Percentiles rank a stretch among this genome's conserved stretches.
These are phyloP conservation scores for Thermoascus crustaceus DNA, from an alignment of 2,329 filamentous ascomycete genomes.

Conservation along the genomic window DNA sequence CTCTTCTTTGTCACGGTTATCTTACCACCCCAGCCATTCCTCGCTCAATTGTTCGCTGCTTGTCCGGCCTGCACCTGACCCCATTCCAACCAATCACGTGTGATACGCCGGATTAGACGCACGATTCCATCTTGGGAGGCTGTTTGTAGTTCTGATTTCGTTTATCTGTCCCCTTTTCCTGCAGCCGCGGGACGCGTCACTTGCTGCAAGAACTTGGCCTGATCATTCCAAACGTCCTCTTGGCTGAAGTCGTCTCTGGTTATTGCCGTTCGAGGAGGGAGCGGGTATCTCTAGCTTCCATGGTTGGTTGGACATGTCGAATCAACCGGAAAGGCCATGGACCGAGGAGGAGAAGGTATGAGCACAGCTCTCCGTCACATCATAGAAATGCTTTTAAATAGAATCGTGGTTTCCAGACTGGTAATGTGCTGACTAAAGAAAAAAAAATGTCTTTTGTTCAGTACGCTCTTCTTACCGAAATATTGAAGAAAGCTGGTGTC, in stretches of 20 bases:
- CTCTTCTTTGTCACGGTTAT: slow-evolving; percentile 7
- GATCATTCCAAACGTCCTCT: not conserved
- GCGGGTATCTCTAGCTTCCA: slow-evolving; percentile 19
- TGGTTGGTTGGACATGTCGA: slow-evolving; percentile 37
- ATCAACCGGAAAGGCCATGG: slow-evolving; percentile 35
- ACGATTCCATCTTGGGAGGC: slow-evolving; percentile 24
- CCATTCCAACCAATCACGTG: slow-evolving; percentile 16
- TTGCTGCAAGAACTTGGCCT: no score
- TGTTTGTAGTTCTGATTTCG: slow-evolving; percentile 18
- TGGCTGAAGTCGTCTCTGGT: not conserved
- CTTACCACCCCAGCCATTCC: slow-evolving; percentile 1
- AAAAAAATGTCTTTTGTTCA: slow-evolving; percentile 11
- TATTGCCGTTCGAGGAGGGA: slow-evolving; percentile 1
- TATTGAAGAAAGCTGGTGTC: slow-evolving; percentile 33
- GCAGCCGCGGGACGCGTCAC: slow-evolving; percentile 10
- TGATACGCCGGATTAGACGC: slow-evolving; percentile 17
- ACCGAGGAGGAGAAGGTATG: slow-evolving; percentile 40
- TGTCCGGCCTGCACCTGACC: slow-evolving; percentile 12
- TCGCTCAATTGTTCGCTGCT: slow-evolving; percentile 10
- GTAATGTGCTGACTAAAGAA: slow-evolving; percentile 1
- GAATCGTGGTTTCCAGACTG: not conserved
- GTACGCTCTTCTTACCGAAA: slow-evolving; percentile 35
- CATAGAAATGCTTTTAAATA: not conserved
- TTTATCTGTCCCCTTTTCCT: slow-evolving; percentile 7
- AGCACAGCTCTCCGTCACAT: not conserved